phyloP scores from a whole-genome alignment of 352 stramenopile species.

The Stramenopiles sp. region DNA sequence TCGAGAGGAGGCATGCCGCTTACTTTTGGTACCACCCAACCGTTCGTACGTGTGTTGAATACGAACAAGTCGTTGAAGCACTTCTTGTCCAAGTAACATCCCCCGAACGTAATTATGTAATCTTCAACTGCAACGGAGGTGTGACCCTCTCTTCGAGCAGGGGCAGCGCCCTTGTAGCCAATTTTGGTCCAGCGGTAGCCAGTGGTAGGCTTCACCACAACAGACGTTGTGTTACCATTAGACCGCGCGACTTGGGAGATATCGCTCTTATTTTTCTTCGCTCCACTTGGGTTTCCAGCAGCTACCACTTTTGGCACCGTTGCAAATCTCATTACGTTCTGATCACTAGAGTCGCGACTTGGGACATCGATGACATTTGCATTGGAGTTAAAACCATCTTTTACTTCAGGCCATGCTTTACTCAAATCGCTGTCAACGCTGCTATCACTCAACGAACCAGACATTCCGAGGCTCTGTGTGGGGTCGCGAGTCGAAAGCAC shows the following conservation, averaged over 20 bases:
- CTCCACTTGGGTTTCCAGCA: not conserved
- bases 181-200: not conserved
- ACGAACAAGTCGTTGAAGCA: slow-evolving; percentile 1
- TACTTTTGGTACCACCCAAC: slow-evolving; percentile 4
- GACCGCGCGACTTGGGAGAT: no score
- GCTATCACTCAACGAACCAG: no score
- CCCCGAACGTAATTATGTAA: not conserved
- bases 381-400: not conserved
- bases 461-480: no score
- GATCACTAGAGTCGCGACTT: not conserved
- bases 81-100: not conserved
- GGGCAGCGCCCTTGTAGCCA: not conserved
- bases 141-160: not conserved
- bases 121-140: not conserved
- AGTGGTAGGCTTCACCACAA: no score
- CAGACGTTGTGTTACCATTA: no score
- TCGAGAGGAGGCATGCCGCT: not conserved
- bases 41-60: slow-evolving; percentile 4
- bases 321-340: not conserved
- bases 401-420: not conserved
- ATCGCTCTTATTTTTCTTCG: not conserved
- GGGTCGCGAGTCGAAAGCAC: not conserved
- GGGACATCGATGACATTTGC: not conserved
- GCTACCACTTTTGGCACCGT: not conserved
- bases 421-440: no score